These are phyloP conservation scores for Rhizomucor miehei DNA, from an alignment of 371 early-diverging fungal genomes.

Conservation along the genomic window DNA sequence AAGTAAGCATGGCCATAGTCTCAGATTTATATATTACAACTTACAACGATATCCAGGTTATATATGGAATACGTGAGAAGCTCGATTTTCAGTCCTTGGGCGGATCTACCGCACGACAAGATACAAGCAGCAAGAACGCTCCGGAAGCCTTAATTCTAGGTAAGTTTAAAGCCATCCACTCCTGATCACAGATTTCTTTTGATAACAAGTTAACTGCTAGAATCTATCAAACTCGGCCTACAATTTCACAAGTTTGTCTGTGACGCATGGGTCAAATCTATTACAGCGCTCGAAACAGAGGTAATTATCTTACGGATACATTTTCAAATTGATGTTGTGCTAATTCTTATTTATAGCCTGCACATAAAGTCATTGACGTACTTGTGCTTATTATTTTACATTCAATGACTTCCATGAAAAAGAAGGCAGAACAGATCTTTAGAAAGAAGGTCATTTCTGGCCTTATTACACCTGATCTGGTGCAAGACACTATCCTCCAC, in stretches of 20 bases:
- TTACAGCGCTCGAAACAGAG: slow-evolving; percentile 37
- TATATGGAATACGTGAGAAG: slow-evolving; percentile 51
- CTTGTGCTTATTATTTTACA: slow-evolving; percentile 66
- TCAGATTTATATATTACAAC: not conserved
- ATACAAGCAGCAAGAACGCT: slow-evolving; percentile 13
- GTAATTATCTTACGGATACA: not conserved
- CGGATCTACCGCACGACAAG: slow-evolving; percentile 24
- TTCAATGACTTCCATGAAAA: slow-evolving; percentile 61
- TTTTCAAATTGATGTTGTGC: not conserved
- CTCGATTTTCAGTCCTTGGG: slow-evolving; percentile 57
- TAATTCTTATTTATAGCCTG: slow-evolving; percentile 19
- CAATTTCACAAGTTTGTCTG: slow-evolving; percentile 69
- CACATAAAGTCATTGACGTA: slow-evolving; percentile 60
- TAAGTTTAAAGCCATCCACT: slow-evolving; percentile 7
- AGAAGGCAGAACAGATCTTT: slow-evolving; percentile 60
- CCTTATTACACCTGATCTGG: slow-evolving; percentile 40
- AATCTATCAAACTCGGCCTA: slow-evolving; percentile 66
- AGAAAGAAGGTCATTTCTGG: slow-evolving; percentile 58
- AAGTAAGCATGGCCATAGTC: slow-evolving; percentile 11
- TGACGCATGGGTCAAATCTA: slow-evolving; percentile 69
- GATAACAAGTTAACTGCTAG: slow-evolving; percentile 21
- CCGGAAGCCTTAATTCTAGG: slow-evolving; percentile 61
- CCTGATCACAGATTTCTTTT: not conserved
- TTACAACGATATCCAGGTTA: slow-evolving; percentile 22
- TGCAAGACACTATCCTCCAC: slow-evolving; percentile 49